phyloP scores from a whole-genome alignment of 176 grass and related monocot species.

The Pharus latifolius region DNA sequence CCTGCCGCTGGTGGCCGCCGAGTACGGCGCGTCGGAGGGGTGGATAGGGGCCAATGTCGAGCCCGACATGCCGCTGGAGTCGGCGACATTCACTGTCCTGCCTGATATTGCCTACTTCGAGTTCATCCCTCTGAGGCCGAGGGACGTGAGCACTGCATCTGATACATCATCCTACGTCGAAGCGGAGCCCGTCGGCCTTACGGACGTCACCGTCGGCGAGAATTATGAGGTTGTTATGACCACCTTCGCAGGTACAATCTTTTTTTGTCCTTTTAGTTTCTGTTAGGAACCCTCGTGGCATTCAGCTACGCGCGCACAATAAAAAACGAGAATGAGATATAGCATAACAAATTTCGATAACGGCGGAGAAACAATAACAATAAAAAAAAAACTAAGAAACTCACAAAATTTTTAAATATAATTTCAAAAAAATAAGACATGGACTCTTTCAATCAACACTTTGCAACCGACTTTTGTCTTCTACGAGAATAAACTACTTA shows the following conservation, averaged over 20 bases:
- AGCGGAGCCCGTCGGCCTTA: conserved; percentile 49
- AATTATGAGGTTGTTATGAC: conserved; percentile 84
- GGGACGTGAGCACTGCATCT: not conserved
- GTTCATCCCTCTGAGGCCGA: conserved; percentile 56
- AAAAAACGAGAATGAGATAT: no score
- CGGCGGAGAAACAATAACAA: no score
- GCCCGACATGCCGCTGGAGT: conserved; percentile 47
- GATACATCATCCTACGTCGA: conserved; percentile 5
- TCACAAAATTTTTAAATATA: no score
- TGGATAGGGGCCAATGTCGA: conserved; percentile 75
- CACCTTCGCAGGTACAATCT: conserved; percentile 70
- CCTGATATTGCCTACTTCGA: conserved; percentile 91
- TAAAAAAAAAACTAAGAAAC: no score
- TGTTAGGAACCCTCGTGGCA: no score
- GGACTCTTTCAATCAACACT: no score
- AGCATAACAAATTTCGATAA: not conserved
- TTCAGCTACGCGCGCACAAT: no score
- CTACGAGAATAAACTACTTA: no score
- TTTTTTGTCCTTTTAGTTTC: not conserved
- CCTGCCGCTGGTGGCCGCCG: conserved; percentile 65
- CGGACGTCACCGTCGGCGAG: conserved; percentile 65
- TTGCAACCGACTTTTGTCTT: no score
- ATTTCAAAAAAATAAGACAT: no score
- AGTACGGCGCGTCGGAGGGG: conserved; percentile 82
- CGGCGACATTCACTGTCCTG: conserved; percentile 60